Conservation (phyloP, 306 rosid genomes). For the Dryas drummondii region DNA sequence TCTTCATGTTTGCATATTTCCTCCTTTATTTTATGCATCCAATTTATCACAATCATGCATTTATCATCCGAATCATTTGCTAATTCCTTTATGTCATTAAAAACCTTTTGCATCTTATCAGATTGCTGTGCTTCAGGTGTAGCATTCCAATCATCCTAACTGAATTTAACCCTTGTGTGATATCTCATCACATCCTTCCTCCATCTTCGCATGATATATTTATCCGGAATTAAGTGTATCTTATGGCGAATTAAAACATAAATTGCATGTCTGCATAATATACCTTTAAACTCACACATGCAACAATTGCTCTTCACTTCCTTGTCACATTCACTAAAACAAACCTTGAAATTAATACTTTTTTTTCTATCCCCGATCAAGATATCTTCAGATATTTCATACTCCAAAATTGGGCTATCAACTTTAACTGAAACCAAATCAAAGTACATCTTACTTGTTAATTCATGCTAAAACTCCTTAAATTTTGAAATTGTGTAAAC, state of each 20-base stretch:
- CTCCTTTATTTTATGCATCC: background rate
- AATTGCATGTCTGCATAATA: background rate
- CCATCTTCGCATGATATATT: background rate
- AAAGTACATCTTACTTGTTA: background rate
- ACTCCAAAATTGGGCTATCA: background rate
- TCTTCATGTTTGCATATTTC: background rate
- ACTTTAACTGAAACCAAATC: background rate
- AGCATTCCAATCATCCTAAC: background rate
- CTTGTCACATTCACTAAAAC: too few species aligned
- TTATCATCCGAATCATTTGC: too few species aligned
- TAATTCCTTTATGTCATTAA: background rate
- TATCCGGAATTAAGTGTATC: background rate
- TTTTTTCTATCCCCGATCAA: too few species aligned
- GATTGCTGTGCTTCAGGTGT: background rate
- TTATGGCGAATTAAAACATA: background rate
- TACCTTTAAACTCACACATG: too few species aligned
- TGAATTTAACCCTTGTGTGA: background rate
- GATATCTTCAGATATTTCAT: background rate
- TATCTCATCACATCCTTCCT: background rate
- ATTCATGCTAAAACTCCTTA: background rate
- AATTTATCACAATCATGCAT: background rate
- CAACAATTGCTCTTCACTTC: too few species aligned
- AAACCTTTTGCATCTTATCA: background rate
- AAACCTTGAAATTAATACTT: too few species aligned
- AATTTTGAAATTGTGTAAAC: constrained; percentile 3